Conservation (phyloP, 805 yeast species). For the Saccharomycopsis microspora region DNA sequence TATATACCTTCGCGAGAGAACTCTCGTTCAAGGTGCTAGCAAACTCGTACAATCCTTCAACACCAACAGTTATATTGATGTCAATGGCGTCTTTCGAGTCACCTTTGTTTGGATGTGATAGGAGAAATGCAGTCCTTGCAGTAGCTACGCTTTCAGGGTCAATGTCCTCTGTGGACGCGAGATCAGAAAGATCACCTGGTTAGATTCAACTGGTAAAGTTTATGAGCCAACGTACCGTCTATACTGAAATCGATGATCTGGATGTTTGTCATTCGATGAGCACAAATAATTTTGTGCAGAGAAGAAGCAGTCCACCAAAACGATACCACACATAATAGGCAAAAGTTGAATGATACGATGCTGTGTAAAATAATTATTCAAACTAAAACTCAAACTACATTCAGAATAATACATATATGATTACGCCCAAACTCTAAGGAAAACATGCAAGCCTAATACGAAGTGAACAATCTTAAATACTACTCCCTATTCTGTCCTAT, state of each 20-base stretch:
- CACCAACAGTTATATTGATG: constrained; percentile 2
- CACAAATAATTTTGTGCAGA: not conserved
- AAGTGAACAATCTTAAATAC: no score
- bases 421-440: no score
- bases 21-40: constrained; percentile 2
- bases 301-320: not conserved
- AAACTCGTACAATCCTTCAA: constrained; percentile 3
- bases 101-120: not conserved
- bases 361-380: not conserved
- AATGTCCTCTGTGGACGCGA: constrained; percentile 1
- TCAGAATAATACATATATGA: no score
- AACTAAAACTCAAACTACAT: no score
- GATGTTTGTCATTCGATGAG: constrained; percentile 3
- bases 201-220: not conserved
- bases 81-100: not conserved
- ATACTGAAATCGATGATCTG: not conserved
- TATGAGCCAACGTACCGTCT: not conserved
- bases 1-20: not conserved
- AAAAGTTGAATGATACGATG: not conserved
- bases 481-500: not conserved
- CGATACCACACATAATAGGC: not conserved
- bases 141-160: constrained; percentile 2
- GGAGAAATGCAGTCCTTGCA: not conserved
- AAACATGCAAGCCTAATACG: no score
- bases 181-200: constrained; percentile 1